Evolutionary conservation across 306 rosid species (phyloP).

Genomic region (Inga leiocalycina): DNA sequence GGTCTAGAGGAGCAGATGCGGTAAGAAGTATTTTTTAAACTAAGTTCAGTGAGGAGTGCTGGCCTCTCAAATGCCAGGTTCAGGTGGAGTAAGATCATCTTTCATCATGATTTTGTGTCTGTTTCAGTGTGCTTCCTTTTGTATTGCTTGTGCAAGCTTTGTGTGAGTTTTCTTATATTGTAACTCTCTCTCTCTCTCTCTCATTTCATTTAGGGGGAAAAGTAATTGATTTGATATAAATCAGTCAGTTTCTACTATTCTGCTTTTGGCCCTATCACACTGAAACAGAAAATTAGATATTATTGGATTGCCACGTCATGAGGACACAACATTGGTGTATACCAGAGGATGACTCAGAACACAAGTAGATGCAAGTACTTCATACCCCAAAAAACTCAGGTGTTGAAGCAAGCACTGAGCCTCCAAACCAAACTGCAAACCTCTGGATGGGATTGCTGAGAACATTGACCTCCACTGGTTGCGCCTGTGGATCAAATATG

Average conservation of each 20-base stretch:
- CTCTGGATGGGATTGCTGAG: constrained; percentile 97
- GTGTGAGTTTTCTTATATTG: not conserved
- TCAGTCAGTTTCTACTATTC: no score
- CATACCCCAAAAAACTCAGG: constrained; percentile 92
- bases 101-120: not conserved
- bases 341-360: not conserved
- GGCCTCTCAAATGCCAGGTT: not conserved
- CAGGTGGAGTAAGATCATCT: not conserved
- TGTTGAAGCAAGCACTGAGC: constrained; percentile 98
- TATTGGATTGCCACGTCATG: not conserved
- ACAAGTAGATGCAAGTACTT: constrained; percentile 9
- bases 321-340: not conserved
- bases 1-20: no score
- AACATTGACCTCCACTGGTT: constrained; percentile 98
- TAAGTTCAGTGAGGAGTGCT: not conserved
- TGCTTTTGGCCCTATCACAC: not conserved
- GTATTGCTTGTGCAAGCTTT: not conserved
- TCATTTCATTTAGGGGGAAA: not conserved
- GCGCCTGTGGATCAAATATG: constrained; percentile 56
- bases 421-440: constrained; percentile 99
- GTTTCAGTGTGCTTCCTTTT: not conserved
- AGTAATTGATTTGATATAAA: no score
- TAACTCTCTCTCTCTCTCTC: no score
- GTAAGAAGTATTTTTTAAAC: no score
- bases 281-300: not conserved